These are phyloP conservation scores for Russula abietina DNA, from an alignment of 768 basidiomycete species.

Conservation along the genomic window DNA sequence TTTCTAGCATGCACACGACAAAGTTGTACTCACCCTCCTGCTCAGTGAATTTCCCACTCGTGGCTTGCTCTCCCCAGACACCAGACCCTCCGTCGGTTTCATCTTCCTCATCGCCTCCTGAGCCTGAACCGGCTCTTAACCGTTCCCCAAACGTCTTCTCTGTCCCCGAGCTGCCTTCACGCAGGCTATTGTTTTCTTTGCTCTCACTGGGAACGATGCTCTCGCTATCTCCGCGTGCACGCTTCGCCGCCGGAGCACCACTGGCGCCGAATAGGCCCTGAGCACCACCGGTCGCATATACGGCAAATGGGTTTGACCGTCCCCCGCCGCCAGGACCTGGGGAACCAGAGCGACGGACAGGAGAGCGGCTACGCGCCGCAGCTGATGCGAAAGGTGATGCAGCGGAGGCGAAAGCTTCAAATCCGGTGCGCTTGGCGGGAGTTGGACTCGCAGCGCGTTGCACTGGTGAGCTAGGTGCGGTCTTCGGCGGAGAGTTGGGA, in stretches of 20 bases:
- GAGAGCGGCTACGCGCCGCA: conserved; percentile 50
- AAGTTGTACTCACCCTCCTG: conserved; percentile 51
- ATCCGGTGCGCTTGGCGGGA: conserved; percentile 47
- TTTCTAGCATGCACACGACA: neutral
- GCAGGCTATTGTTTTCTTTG: conserved; percentile 24
- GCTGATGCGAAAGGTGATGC: conserved; percentile 52
- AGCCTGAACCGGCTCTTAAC: conserved; percentile 43
- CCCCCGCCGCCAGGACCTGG: conserved; percentile 50
- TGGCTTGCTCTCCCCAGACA: conserved; percentile 43
- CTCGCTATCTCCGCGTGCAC: conserved; percentile 37
- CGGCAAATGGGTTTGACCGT: conserved; percentile 30
- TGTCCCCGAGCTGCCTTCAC: conserved; percentile 3
- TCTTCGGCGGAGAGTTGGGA: conserved; percentile 19
- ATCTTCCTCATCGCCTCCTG: conserved; percentile 52
- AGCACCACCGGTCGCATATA: conserved; percentile 46
- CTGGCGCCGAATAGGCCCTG: conserved; percentile 39
- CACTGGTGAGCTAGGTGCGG: conserved; percentile 15
- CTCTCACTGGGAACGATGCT: conserved; percentile 18
- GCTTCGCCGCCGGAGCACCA: conserved; percentile 46
- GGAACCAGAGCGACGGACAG: conserved; percentile 31
- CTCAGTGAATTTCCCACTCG: conserved; percentile 49
- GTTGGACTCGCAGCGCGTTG: conserved; percentile 28
- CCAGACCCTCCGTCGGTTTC: conserved; percentile 29
- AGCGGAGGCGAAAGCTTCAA: conserved; percentile 50
- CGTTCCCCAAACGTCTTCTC: conserved; percentile 53